These are phyloP conservation scores for Isatis tinctoria DNA, from an alignment of 345 rosid species.

Conservation along the genomic window DNA sequence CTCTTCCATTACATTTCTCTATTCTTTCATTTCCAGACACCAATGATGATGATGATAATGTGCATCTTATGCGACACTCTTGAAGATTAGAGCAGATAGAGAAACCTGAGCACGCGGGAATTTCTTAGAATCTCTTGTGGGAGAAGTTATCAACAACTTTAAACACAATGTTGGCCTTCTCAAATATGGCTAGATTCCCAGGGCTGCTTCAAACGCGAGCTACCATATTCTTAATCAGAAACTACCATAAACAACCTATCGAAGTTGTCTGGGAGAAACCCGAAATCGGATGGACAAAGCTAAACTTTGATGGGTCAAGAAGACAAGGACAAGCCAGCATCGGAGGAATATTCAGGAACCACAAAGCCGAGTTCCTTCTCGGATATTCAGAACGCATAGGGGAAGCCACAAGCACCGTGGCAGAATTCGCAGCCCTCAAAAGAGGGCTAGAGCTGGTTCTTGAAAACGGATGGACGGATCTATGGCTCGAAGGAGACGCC, in stretches of 20 bases:
- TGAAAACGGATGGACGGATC: constrained; percentile 64
- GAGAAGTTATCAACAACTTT: background rate
- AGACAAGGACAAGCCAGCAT: constrained; percentile 62
- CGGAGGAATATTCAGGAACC: constrained; percentile 80
- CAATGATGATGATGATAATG: background rate
- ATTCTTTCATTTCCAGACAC: background rate
- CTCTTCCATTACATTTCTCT: background rate
- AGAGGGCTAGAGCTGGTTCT: constrained; percentile 72
- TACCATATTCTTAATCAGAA: constrained; percentile 30
- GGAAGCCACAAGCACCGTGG: constrained; percentile 55
- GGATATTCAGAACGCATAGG: constrained; percentile 83
- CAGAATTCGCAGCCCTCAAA: constrained; percentile 67
- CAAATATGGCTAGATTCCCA: constrained; percentile 37
- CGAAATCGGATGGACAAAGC: constrained; percentile 63
- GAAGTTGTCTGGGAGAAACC: constrained; percentile 82
- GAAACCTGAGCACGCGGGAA: background rate
- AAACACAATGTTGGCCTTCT: constrained; percentile 33
- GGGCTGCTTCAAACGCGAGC: constrained; percentile 32
- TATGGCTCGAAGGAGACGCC: constrained; percentile 89
- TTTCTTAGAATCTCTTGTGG: background rate
- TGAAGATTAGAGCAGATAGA: background rate
- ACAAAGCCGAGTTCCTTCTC: constrained; percentile 68
- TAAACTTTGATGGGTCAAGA: constrained; percentile 79
- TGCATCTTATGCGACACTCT: background rate
- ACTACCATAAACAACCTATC: constrained; percentile 46